Conservation (phyloP, 164 flowering plant species). For the Umbilicus rupestris region DNA sequence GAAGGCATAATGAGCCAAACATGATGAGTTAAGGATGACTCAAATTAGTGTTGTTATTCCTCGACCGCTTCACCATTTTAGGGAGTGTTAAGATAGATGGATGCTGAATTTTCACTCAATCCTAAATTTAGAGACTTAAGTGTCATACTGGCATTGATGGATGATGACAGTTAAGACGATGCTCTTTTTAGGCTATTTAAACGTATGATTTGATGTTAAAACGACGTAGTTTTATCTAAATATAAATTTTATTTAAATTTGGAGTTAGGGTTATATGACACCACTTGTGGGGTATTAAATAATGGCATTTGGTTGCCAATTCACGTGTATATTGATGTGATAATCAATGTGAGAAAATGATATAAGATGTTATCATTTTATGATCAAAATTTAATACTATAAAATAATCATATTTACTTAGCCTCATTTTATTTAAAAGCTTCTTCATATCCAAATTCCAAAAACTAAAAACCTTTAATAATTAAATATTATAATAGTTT, state of each 20-base stretch:
- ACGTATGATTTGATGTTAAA: too few species aligned
- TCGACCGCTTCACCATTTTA: conserved; percentile 8
- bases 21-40: not conserved
- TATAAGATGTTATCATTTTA: too few species aligned
- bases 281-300: not conserved
- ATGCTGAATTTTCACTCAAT: not conserved
- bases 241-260: too few species aligned
- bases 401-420: too few species aligned
- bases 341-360: not conserved
- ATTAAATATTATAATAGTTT: not conserved
- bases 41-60: not conserved
- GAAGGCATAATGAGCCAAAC: too few species aligned
- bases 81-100: not conserved
- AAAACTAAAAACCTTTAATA: too few species aligned
- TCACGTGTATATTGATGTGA: not conserved
- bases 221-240: too few species aligned
- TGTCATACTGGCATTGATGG: not conserved
- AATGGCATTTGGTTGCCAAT: not conserved
- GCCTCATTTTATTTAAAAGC: too few species aligned
- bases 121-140: not conserved
- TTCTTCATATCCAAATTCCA: too few species aligned
- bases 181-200: too few species aligned
- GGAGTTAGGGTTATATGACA: not conserved
- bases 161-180: too few species aligned
- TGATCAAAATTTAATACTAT: too few species aligned